Evolutionary conservation across 108 stramenopile species (phyloP).

Genomic region (Hondaea fermentalgiana): DNA sequence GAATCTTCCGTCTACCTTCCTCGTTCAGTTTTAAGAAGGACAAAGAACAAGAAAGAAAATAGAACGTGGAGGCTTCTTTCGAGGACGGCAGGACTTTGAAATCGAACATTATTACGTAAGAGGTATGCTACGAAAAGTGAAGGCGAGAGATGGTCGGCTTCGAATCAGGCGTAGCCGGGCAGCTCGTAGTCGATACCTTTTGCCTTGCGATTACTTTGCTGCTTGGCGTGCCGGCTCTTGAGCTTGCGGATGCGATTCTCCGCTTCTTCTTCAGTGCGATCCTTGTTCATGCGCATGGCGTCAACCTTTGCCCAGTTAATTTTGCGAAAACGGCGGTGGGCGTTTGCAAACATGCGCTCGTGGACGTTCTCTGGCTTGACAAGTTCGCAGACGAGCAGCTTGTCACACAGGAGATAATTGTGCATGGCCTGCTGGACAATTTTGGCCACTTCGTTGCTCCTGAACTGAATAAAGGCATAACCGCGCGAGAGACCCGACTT

Average conservation of each 20-base stretch:
- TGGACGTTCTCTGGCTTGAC: conserved; percentile 45
- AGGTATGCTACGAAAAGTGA: not conserved
- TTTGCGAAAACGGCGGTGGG: not conserved
- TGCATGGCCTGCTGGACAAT: conserved; percentile 91
- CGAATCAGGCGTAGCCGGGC: not conserved
- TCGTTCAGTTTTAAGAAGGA: too few relatives aligned
- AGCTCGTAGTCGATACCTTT: conserved; percentile 23
- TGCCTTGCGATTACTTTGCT: not conserved
- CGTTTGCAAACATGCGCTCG: conserved; percentile 26
- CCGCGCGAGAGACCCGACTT: conserved; percentile 73
- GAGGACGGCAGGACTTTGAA: too few relatives aligned
- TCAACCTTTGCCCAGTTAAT: not conserved
- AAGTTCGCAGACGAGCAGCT: conserved; percentile 76
- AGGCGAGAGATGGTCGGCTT: not conserved
- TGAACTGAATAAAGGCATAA: conserved; percentile 90
- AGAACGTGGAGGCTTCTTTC: too few relatives aligned
- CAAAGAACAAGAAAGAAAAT: too few relatives aligned
- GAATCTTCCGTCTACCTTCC: too few relatives aligned
- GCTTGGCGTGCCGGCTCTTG: not conserved
- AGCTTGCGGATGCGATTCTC: not conserved
- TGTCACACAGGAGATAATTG: conserved; percentile 77
- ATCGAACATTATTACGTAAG: too few relatives aligned
- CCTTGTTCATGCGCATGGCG: not conserved
- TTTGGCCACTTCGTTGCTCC: conserved; percentile 61
- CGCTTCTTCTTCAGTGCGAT: not conserved